These are phyloP conservation scores for Sophora flavescens DNA, from an alignment of 306 rosid species.

Conservation along the genomic window DNA sequence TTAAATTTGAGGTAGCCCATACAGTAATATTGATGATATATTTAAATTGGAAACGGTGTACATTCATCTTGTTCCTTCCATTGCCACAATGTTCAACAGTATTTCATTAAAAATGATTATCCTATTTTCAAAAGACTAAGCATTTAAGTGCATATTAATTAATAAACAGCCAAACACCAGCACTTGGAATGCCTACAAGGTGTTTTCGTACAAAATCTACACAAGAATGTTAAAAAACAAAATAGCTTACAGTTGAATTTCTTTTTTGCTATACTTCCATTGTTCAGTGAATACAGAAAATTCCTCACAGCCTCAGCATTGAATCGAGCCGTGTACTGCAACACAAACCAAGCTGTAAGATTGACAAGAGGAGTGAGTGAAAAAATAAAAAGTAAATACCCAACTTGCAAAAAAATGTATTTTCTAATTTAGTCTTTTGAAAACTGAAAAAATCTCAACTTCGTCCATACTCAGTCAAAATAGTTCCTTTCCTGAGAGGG, in stretches of 20 bases:
- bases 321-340: conserved; percentile 62
- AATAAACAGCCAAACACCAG: background rate
- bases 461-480: too few relatives aligned
- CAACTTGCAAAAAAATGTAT: too few relatives aligned
- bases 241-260: conserved; percentile 54
- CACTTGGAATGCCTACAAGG: background rate
- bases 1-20: background rate
- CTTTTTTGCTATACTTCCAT: conserved; percentile 55
- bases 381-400: background rate
- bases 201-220: too few relatives aligned
- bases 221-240: background rate
- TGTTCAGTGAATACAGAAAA: conserved; percentile 55
- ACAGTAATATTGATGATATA: too few relatives aligned
- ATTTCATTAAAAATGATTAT: conserved; percentile 11
- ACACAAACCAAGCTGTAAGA: conserved; percentile 23
- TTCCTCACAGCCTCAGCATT: conserved; percentile 60
- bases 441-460: too few relatives aligned
- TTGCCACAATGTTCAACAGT: background rate
- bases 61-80: background rate
- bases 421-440: too few relatives aligned
- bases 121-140: background rate
- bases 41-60: too few relatives aligned
- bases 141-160: background rate
- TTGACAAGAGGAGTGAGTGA: background rate
- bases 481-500: too few relatives aligned